Conservation (phyloP, 805 yeast genomes). For the Yarrowia hollandica region DNA sequence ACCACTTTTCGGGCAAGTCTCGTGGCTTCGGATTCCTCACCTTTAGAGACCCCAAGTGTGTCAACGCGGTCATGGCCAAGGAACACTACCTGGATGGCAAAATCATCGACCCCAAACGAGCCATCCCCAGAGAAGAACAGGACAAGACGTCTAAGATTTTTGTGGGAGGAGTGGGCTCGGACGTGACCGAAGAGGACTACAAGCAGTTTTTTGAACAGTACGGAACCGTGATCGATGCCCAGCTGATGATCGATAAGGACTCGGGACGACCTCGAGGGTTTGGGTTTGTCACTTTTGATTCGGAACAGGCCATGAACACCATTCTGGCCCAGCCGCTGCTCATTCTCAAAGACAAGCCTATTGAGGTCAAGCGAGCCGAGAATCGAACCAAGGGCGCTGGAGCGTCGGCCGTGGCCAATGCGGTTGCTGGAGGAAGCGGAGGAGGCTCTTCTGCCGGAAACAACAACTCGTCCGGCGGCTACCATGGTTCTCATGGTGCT, state of each 20-base stretch:
- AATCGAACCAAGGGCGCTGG: conserved; percentile 20
- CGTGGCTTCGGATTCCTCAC: conserved; percentile 95
- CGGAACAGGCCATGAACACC: conserved; percentile 89
- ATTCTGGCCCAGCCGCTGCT: conserved; percentile 81
- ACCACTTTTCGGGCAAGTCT: conserved; percentile 78
- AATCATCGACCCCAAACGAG: conserved; percentile 95
- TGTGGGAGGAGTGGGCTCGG: conserved; percentile 95
- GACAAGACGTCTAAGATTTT: conserved; percentile 95
- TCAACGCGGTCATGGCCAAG: conserved; percentile 78
- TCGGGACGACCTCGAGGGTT: conserved; percentile 96
- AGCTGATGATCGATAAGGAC: conserved; percentile 94
- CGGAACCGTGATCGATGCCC: conserved; percentile 93
- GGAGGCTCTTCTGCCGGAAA: no score
- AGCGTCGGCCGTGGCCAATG: conserved; percentile 10
- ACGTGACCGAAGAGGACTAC: conserved; percentile 88
- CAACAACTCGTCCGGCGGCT: no score
- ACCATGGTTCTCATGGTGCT: neutral
- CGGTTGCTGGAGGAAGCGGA: neutral
- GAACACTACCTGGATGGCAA: conserved; percentile 93
- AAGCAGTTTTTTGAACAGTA: conserved; percentile 80
- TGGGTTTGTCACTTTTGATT: conserved; percentile 93
- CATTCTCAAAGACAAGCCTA: conserved; percentile 73
- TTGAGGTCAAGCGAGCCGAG: conserved; percentile 49
- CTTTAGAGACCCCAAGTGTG: conserved; percentile 76
- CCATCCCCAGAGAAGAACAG: conserved; percentile 96